These are phyloP conservation scores for Solanum rostratum DNA, from an alignment of 257 asterid species.

Conservation along the genomic window DNA sequence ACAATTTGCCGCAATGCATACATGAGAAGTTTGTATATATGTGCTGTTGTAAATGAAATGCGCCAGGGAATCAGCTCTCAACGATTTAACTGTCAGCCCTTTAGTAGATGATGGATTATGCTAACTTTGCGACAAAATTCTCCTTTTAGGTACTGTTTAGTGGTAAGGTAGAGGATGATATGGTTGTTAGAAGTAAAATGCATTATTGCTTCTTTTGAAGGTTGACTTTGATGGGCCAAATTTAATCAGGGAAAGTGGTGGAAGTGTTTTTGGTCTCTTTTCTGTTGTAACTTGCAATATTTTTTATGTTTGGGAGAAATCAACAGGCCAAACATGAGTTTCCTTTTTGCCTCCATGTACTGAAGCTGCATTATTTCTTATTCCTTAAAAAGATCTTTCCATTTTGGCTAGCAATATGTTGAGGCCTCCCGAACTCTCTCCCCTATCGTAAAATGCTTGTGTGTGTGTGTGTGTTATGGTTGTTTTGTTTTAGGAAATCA, in stretches of 20 bases:
- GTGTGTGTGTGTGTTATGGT: not conserved
- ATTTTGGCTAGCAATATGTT: not conserved
- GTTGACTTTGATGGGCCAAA: not conserved
- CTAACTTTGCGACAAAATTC: constrained; percentile 33
- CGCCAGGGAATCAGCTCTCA: constrained; percentile 8
- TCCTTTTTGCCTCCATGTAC: not conserved
- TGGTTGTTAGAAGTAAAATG: constrained; percentile 3
- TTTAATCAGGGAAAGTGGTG: constrained; percentile 18
- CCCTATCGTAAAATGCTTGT: not conserved
- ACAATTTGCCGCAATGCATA: constrained; percentile 15
- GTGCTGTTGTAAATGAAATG: constrained; percentile 59
- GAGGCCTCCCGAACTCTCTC: not conserved
- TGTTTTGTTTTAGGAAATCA: not conserved
- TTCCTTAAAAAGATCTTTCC: not conserved
- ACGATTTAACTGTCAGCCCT: not conserved
- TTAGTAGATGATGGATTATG: constrained; percentile 26
- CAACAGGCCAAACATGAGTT: not conserved
- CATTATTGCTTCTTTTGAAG: constrained; percentile 8
- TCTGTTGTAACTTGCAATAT: not conserved
- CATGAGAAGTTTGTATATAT: constrained; percentile 38
- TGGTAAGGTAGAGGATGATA: constrained; percentile 11
- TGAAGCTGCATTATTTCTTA: not conserved
- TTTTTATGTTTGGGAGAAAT: not conserved
- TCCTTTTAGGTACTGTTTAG: constrained; percentile 10
- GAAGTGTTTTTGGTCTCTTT: constrained; percentile 11